A percentile compares a stretch with the other conserved stretches of the same genome.
Conservation (phyloP, 305 asterid species). For the Fraxinus dipetala region DNA sequence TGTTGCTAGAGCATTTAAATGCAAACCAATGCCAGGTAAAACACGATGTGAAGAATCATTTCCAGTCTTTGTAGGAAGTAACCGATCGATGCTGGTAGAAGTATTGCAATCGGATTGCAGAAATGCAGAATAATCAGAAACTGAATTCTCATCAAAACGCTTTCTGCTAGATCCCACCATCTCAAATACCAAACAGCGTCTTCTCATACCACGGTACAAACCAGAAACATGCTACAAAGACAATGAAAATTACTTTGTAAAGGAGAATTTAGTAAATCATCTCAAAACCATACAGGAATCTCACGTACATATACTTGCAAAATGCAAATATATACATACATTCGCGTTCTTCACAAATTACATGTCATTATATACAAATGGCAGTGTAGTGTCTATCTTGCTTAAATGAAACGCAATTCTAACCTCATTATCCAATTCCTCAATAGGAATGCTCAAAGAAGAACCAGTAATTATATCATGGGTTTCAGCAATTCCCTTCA, state of each 20-base stretch:
- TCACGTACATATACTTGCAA: background rate
- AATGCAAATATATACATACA: background rate
- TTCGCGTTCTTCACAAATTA: background rate
- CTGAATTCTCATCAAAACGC: slow-evolving; percentile 48
- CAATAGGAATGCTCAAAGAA: slow-evolving; percentile 36
- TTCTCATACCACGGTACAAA: slow-evolving; percentile 80
- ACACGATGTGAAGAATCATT: slow-evolving; percentile 50
- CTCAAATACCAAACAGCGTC: slow-evolving; percentile 84
- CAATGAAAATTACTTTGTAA: background rate
- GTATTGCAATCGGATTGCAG: slow-evolving; percentile 37
- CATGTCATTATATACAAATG: background rate
- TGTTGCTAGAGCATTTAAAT: slow-evolving; percentile 77
- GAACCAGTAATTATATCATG: slow-evolving; percentile 31
- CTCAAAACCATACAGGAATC: background rate
- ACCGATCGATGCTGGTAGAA: slow-evolving; percentile 35
- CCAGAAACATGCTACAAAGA: slow-evolving; percentile 53
- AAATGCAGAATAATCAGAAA: slow-evolving; percentile 40
- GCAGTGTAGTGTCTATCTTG: background rate
- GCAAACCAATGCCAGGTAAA: slow-evolving; percentile 89
- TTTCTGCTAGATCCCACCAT: slow-evolving; percentile 62
- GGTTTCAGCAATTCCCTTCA: slow-evolving; percentile 32
- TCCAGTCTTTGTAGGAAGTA: slow-evolving; percentile 29
- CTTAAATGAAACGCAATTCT: slow-evolving; percentile 5
- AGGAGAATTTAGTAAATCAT: background rate
- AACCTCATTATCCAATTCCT: slow-evolving; percentile 63